phyloP scores from a whole-genome alignment of 495 filamentous ascomycete genomes.

The Tetracladium setigerum region DNA sequence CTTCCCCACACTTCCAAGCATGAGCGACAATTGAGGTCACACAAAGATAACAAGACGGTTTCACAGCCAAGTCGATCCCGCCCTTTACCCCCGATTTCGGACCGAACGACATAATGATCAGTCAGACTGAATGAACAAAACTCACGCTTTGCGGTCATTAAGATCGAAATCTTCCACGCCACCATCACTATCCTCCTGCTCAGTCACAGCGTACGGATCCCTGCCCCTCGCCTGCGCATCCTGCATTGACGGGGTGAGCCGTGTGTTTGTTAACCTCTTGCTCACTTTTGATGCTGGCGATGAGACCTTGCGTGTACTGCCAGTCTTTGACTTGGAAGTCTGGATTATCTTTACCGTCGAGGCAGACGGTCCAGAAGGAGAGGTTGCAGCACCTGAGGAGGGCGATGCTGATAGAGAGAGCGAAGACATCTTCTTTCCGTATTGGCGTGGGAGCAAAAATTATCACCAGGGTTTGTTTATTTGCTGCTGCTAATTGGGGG shows the following conservation, averaged over 20 bases:
- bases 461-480: no score
- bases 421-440: no score
- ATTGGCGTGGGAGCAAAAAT: no score
- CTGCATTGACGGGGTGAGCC: constrained; percentile 30
- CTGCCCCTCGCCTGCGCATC: constrained; percentile 48
- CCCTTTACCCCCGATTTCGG: constrained; percentile 1
- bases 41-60: neutral
- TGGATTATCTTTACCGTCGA: no score
- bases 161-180: neutral
- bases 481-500: no score
- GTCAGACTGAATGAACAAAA: neutral
- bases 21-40: neutral
- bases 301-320: no score
- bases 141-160: neutral
- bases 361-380: no score
- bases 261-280: neutral
- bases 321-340: no score
- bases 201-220: constrained; percentile 33
- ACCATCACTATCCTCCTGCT: constrained; percentile 6
- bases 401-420: no score
- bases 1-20: neutral
- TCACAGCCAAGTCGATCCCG: neutral
- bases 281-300: no score
- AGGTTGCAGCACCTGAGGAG: no score
- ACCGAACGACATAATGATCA: neutral